Evolutionary conservation across 202 grass and related monocot genomes (phyloP).

Genomic region (Schoenoplectus tabernaemontani): DNA sequence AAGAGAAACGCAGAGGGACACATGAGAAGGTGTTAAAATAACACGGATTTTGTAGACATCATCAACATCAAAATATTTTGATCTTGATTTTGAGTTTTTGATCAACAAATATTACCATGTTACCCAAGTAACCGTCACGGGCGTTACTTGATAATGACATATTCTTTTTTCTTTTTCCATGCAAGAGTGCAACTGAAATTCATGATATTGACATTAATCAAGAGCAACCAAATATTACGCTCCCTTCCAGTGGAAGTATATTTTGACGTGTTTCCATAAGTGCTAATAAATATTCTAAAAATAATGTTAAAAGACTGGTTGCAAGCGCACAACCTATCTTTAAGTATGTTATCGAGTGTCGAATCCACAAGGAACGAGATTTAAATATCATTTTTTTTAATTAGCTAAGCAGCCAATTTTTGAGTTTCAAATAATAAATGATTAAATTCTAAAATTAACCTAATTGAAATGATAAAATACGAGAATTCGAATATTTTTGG

Average conservation of each 20-base stretch:
- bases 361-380: too few relatives aligned
- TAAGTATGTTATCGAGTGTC: too few relatives aligned
- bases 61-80: background rate
- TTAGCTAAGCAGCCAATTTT: too few relatives aligned
- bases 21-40: background rate
- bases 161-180: background rate
- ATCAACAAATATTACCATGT: background rate
- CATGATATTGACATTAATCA: background rate
- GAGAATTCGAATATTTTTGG: too few relatives aligned
- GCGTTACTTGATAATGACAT: background rate
- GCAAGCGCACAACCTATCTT: too few relatives aligned
- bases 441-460: too few relatives aligned
- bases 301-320: too few relatives aligned
- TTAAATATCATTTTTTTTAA: too few relatives aligned
- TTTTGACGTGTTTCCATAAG: too few relatives aligned
- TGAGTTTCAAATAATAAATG: too few relatives aligned
- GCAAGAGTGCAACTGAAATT: background rate
- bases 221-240: background rate
- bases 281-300: too few relatives aligned
- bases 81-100: background rate
- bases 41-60: background rate
- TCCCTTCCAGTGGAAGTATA: background rate
- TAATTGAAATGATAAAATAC: too few relatives aligned
- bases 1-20: background rate
- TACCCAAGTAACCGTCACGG: background rate